phyloP scores from a whole-genome alignment of 2,329 filamentous ascomycete genomes.

The Zymoseptoria tritici region DNA sequence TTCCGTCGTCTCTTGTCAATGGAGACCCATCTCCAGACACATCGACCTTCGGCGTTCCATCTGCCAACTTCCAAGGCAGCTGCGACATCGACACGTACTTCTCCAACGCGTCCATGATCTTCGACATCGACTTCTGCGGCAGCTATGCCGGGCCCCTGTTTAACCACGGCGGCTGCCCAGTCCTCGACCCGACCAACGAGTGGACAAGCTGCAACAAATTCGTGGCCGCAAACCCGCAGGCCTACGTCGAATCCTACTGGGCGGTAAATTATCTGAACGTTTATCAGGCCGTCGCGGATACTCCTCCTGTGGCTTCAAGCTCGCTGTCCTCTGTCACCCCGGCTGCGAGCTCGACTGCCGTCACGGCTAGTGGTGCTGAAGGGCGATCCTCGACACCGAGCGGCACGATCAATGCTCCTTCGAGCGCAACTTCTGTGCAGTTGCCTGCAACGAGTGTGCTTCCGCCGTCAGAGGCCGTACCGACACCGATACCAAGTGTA shows the following conservation, averaged over 20 bases:
- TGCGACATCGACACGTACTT: constrained; percentile 34
- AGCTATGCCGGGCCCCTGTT: constrained; percentile 31
- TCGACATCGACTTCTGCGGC: constrained; percentile 37
- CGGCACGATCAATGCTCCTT: constrained; percentile 2
- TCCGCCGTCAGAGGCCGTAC: neutral
- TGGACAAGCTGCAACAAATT: constrained; percentile 25
- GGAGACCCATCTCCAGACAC: constrained; percentile 46
- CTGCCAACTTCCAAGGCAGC: constrained; percentile 52
- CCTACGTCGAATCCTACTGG: constrained; percentile 34
- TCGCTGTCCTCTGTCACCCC: constrained; percentile 17
- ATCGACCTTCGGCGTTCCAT: constrained; percentile 52
- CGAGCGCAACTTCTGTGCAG: neutral
- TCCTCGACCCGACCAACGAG: constrained; percentile 20
- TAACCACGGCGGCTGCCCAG: constrained; percentile 16
- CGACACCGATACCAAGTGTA: neutral
- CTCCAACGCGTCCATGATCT: constrained; percentile 32
- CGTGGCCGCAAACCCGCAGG: constrained; percentile 27
- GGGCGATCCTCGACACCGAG: constrained; percentile 16
- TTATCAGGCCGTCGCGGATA: constrained; percentile 29
- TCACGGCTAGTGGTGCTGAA: constrained; percentile 12
- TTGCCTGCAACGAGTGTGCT: neutral
- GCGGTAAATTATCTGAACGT: constrained; percentile 35
- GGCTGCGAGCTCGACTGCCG: constrained; percentile 12
- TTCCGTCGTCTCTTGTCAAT: constrained; percentile 36
- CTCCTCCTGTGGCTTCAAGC: constrained; percentile 19